Base-by-base conservation (phyloP, 2,329 filamentous ascomycete species). In the Ophiocordyceps sinensis region DNA sequence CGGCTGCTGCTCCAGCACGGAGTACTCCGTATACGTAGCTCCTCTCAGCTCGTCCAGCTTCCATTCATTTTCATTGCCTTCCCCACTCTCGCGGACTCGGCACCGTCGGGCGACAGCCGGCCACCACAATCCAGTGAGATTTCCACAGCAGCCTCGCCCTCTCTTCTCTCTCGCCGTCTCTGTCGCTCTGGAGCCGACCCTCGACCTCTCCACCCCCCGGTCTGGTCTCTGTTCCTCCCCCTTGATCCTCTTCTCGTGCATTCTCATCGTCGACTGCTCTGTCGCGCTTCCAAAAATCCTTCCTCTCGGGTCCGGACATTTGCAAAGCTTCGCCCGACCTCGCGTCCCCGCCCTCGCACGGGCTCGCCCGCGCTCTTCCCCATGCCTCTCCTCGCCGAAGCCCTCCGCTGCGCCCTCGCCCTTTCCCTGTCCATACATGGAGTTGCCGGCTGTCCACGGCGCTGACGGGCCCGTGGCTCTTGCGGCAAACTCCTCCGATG, bases 101-200 rank as follows among this genome's bases (percentile, higher is more conserved):
- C 40, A 46, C 36, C 42, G 36, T 46, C 42, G 44, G 44, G 44
- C 44, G 44, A 46, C 39, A 46, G 44, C 44, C 44, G 44, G 40
- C 41, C 30, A 37, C 39, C 36, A 19, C 36, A 19, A 29, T 23
- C 38, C 42, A 37, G 31, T n/a, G 34, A 43, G 26, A 36, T n/a
- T 32, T 28, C 41, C 28, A 21, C 23, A 11, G 6, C 31, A n/a
- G 19, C 19, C 38, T 40, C 21, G 19, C 31, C 39, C 26, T 30
- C 26, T 30, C 14, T 11, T 15, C 17, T n/a, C 12, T 17, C 30
- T 21, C 28, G 30, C 17, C 12, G 9, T 15, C 19, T 36, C 12
- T 34, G 26, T 28, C 23, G 14, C 17, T 26, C n/a, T 32, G 32
- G 10, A 7, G 14, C 8, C 8, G 7, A 7, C 32, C 5, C 5